Base-by-base conservation (phyloP, 169 alveolate genomes). In the Cryptosporidium felis region DNA sequence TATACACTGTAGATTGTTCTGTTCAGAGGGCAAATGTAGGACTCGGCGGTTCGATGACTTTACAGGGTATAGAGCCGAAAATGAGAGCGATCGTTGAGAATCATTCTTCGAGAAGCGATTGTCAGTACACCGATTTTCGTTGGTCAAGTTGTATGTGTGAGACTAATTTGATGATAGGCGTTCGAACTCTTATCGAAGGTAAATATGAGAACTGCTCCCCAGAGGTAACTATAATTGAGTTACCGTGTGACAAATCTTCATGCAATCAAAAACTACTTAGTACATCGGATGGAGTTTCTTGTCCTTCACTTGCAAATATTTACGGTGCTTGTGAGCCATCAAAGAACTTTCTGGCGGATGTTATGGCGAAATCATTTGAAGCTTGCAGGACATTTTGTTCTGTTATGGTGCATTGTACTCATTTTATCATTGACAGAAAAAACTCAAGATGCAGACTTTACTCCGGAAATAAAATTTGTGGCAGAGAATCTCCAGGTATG, bases 61-160 rank as follows among this genome's bases (percentile, higher is more conserved):
- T 32, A n/a, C 81, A 44, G 10, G 36, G 61, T 8, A 36, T 1
- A 6, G 47, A 49, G n/a, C 38, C 12, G 12, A 47, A 47, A 14
- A 42, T 28, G 5, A 28, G 63, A 28, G 32, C 63, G 3, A 36
- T 65, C 28, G 49, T 65, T 10, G 45, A 46, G 5, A 38, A 65
- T 8, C 58, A 60, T 32, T 23, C 26, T 14, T 26, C 62, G 9
- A 47, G 81, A 2, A 53, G 49, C 2, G 30, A 14, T 30, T 74
- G 85, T 12, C 74, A 74, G 41, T 74, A 74, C 28, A 74, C 85
- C 3, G 85, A 74, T 16, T 74, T 74, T 51, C 46, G 67, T 18
- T 74, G 85, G 85, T 51, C 85, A 56, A 74, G 67, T 34, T 74
- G 85, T 34, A 51, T 56, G 23, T 74, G 85, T 74, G 85, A 74